These are phyloP conservation scores for Strigomonas culicis DNA, from an alignment of 208 protist genomes.

Conservation along the genomic window DNA sequence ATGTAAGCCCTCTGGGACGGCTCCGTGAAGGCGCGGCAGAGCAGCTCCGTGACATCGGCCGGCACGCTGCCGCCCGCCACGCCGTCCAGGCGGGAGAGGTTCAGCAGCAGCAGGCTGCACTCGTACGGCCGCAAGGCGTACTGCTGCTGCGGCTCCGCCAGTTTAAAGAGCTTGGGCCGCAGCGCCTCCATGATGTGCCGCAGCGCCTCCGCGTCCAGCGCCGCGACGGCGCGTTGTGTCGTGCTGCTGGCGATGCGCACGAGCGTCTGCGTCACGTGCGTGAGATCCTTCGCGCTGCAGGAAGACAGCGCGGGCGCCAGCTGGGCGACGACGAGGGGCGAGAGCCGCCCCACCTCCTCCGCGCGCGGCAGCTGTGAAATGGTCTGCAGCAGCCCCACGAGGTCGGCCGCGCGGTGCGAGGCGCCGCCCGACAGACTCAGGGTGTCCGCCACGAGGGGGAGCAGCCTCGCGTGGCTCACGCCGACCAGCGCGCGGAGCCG, in stretches of 20 bases:
- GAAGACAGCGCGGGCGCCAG: slow-evolving; percentile 5
- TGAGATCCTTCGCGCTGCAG: slow-evolving; percentile 6
- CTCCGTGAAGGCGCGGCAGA: slow-evolving; percentile 52
- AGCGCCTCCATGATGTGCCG: slow-evolving; percentile 25
- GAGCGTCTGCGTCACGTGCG: slow-evolving; percentile 1
- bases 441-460: too few species aligned
- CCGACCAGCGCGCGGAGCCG: too few species aligned
- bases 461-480: too few species aligned
- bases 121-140: slow-evolving; percentile 27
- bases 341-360: neutral
- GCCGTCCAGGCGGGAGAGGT: slow-evolving; percentile 29
- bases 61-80: slow-evolving; percentile 21
- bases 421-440: neutral
- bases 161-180: slow-evolving; percentile 33
- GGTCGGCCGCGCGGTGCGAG: slow-evolving; percentile 2
- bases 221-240: neutral
- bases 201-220: slow-evolving; percentile 4
- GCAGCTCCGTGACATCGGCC: slow-evolving; percentile 60
- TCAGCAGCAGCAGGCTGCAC: slow-evolving; percentile 31
- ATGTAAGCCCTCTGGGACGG: slow-evolving; percentile 38
- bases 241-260: neutral
- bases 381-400: slow-evolving; percentile 10
- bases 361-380: neutral
- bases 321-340: neutral
- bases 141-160: slow-evolving; percentile 25